phyloP scores from a whole-genome alignment of 441 rosid genomes.

The Flueggea neowawraea region DNA sequence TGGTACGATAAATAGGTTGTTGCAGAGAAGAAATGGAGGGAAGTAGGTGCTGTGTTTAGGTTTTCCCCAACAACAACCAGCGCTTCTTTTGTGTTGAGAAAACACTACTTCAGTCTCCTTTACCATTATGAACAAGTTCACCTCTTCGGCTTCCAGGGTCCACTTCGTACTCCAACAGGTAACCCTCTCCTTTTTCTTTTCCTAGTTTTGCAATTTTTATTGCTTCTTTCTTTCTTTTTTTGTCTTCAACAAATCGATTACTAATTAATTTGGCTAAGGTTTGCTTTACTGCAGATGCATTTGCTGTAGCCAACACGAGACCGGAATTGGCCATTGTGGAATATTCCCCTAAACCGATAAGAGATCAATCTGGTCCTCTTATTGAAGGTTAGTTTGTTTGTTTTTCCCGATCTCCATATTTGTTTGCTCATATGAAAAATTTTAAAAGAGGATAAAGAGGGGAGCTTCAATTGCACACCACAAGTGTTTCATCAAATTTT shows the following conservation, averaged over 20 bases:
- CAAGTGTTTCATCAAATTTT: constrained; percentile 22
- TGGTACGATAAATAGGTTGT: constrained; percentile 50
- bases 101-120: constrained; percentile 79
- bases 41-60: constrained; percentile 83
- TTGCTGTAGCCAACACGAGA: constrained; percentile 38
- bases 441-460: constrained; percentile 17
- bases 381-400: constrained; percentile 40
- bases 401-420: background rate
- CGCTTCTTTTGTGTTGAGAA: constrained; percentile 91
- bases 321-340: constrained; percentile 63
- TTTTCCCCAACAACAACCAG: constrained; percentile 95
- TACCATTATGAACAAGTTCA: constrained; percentile 93
- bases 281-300: constrained; percentile 36
- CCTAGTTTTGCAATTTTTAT: background rate
- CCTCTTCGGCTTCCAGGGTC: constrained; percentile 69
- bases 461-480: constrained; percentile 19
- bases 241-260: no score
- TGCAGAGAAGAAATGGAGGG: constrained; percentile 98
- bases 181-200: background rate
- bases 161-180: constrained; percentile 57
- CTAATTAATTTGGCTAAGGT: background rate
- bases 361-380: constrained; percentile 30
- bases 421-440: background rate
- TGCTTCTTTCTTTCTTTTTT: background rate
- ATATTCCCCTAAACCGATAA: constrained; percentile 43